Conservation (phyloP, 441 rosid genomes). For the Capsella rubella region DNA sequence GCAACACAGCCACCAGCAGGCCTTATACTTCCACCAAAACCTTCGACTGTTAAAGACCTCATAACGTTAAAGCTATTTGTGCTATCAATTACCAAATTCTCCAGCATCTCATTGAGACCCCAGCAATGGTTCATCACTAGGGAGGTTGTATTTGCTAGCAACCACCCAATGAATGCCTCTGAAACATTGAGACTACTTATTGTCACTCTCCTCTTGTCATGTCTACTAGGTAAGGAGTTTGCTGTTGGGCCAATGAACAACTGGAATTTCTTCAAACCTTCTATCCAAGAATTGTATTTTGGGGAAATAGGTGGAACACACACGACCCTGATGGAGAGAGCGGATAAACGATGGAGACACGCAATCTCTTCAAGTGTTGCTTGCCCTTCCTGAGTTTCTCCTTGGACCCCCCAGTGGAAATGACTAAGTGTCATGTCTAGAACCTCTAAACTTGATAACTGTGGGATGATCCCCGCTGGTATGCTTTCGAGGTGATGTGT, state of each 20-base stretch:
- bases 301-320: constrained; percentile 36
- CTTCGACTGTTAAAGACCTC: constrained; percentile 45
- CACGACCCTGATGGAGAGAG: constrained; percentile 34
- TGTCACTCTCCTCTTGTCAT: constrained; percentile 44
- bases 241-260: constrained; percentile 45
- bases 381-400: constrained; percentile 36
- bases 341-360: constrained; percentile 22
- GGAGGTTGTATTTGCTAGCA: constrained; percentile 45
- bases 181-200: constrained; percentile 44
- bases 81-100: constrained; percentile 46
- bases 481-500: constrained; percentile 48
- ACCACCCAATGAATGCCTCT: constrained; percentile 40
- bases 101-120: constrained; percentile 45
- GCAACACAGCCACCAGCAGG: constrained; percentile 45
- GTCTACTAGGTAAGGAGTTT: constrained; percentile 41
- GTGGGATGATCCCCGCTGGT: constrained; percentile 33
- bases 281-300: constrained; percentile 38
- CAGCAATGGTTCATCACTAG: constrained; percentile 43
- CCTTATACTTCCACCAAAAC: constrained; percentile 38
- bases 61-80: constrained; percentile 33
- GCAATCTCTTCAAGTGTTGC: constrained; percentile 45
- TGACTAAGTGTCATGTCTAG: constrained; percentile 50
- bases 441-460: constrained; percentile 39
- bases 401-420: constrained; percentile 44
- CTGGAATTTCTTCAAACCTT: constrained; percentile 39